phyloP scores from a whole-genome alignment of 257 asterid genomes.

The Solanum neorickii region DNA sequence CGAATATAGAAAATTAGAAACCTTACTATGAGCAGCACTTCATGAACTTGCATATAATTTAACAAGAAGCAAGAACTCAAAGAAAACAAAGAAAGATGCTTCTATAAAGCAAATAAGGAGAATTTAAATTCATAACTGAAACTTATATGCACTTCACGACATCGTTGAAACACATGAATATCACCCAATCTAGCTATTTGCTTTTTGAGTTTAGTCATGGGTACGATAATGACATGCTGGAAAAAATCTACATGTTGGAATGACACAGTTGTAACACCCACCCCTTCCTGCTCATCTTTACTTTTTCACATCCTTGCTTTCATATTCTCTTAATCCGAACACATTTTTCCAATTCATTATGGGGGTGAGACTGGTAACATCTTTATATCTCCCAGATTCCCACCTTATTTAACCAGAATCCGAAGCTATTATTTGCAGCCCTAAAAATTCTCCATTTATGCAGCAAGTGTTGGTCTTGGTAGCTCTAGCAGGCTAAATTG shows the following conservation, averaged over 20 bases:
- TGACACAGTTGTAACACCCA: neutral
- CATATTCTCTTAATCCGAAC: neutral
- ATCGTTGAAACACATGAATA: neutral
- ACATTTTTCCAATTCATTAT: neutral
- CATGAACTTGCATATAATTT: neutral
- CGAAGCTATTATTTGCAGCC: neutral
- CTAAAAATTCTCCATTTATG: neutral
- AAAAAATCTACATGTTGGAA: neutral
- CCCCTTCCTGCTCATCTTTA: neutral
- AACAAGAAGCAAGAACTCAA: neutral
- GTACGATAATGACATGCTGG: neutral
- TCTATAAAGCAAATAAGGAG: neutral
- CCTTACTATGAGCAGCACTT: neutral
- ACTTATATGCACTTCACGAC: neutral
- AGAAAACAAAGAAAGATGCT: neutral
- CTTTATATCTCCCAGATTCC: neutral
- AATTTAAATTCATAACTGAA: neutral
- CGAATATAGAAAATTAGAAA: neutral
- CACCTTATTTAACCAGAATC: neutral
- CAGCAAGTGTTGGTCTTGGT: neutral
- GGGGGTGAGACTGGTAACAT: neutral
- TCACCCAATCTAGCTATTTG: neutral
- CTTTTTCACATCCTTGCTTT: neutral
- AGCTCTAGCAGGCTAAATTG: neutral
- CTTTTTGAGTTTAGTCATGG: neutral